These are phyloP conservation scores for Gnomoniopsis smithogilvyi DNA, from an alignment of 2,329 filamentous ascomycete species.

Conservation along the genomic window DNA sequence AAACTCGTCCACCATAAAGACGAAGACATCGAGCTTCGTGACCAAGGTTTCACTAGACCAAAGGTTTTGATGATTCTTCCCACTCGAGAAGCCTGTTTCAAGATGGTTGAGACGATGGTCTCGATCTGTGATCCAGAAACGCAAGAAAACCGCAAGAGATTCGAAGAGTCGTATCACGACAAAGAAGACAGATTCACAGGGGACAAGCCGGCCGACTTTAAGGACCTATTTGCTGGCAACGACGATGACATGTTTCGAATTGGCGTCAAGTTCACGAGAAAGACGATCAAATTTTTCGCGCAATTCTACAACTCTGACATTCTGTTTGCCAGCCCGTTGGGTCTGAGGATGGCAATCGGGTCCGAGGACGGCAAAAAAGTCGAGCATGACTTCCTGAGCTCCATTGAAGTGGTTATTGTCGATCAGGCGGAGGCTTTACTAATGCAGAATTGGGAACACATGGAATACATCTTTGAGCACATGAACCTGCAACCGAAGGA, in stretches of 20 bases:
- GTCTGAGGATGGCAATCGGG: slow-evolving; percentile 86
- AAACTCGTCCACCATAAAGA: slow-evolving; percentile 66
- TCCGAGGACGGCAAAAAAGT: slow-evolving; percentile 61
- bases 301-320: slow-evolving; percentile 97
- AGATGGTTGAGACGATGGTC: slow-evolving; percentile 73
- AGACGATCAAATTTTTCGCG: slow-evolving; percentile 91
- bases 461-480: slow-evolving; percentile 87
- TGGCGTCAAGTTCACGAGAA: slow-evolving; percentile 94
- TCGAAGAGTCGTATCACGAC: slow-evolving; percentile 77
- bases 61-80: slow-evolving; percentile 90
- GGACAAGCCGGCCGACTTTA: slow-evolving; percentile 81
- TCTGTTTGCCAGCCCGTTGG: slow-evolving; percentile 85
- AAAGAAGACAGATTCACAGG: slow-evolving; percentile 65
- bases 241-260: slow-evolving; percentile 97
- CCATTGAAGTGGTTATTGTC: slow-evolving; percentile 84
- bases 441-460: slow-evolving; percentile 98
- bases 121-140: slow-evolving; percentile 78
- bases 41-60: slow-evolving; percentile 93
- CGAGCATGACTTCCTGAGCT: slow-evolving; percentile 89
- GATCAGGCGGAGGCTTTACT: slow-evolving; percentile 91
- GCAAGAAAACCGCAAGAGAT: slow-evolving; percentile 91
- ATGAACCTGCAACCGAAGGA: slow-evolving; percentile 89
- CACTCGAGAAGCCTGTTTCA: slow-evolving; percentile 80
- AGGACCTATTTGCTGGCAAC: slow-evolving; percentile 87
- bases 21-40: slow-evolving; percentile 70